phyloP scores from a whole-genome alignment of 257 asterid genomes.

The Primulina eburnea region DNA sequence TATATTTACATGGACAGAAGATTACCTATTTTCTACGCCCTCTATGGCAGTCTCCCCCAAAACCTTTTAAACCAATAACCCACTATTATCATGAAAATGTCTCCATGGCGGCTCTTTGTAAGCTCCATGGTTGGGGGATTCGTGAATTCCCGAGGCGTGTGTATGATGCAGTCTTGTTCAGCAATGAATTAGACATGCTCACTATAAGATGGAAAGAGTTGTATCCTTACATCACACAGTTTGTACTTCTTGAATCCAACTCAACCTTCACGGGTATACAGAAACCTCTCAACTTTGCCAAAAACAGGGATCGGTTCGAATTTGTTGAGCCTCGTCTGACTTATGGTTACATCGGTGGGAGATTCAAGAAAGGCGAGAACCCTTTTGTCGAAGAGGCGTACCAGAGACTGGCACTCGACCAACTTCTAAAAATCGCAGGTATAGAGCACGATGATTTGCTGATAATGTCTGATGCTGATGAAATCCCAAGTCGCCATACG shows the following conservation, averaged over 20 bases:
- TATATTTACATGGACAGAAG: constrained; percentile 64
- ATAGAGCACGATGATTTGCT: constrained; percentile 64
- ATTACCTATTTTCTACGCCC: constrained; percentile 63
- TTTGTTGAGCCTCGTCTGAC: constrained; percentile 57
- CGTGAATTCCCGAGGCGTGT: constrained; percentile 73
- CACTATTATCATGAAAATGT: constrained; percentile 62
- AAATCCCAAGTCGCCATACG: constrained; percentile 59
- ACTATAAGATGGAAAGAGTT: constrained; percentile 64
- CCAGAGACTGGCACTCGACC: constrained; percentile 60
- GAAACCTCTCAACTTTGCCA: constrained; percentile 49
- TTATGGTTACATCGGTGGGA: constrained; percentile 55
- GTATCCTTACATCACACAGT: constrained; percentile 52
- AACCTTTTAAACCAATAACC: constrained; percentile 46
- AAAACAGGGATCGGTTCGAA: constrained; percentile 39
- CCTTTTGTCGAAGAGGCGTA: constrained; percentile 68
- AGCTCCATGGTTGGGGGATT: constrained; percentile 62
- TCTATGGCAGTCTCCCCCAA: constrained; percentile 73
- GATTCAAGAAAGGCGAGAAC: constrained; percentile 55
- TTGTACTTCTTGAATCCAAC: constrained; percentile 67
- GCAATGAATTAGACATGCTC: constrained; percentile 71
- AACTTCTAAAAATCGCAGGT: constrained; percentile 51
- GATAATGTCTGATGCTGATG: constrained; percentile 75
- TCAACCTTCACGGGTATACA: constrained; percentile 65
- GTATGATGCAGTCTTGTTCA: constrained; percentile 63
- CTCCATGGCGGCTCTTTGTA: constrained; percentile 60